phyloP scores from a whole-genome alignment of 2,329 filamentous ascomycete genomes.

The Diplodia seriata region DNA sequence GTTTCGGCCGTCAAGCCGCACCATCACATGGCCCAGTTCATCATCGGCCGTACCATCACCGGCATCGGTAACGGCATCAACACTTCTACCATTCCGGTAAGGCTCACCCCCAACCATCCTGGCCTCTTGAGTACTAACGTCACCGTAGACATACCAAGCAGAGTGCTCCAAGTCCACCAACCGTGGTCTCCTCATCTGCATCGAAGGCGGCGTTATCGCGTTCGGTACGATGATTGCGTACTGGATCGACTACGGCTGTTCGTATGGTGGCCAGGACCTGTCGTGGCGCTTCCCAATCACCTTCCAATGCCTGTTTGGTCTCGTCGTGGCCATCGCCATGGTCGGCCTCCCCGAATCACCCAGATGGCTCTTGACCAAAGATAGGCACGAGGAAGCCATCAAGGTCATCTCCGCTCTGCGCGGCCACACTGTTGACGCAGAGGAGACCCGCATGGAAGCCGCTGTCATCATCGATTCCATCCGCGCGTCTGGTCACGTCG shows the following conservation, averaged over 20 bases:
- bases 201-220: constrained; percentile 61
- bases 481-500: constrained; percentile 49
- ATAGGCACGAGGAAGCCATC: constrained; percentile 57
- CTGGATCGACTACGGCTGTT: constrained; percentile 52
- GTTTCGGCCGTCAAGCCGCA: constrained; percentile 45
- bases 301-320: constrained; percentile 59
- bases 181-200: constrained; percentile 67
- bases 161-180: constrained; percentile 63
- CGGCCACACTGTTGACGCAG: constrained; percentile 57
- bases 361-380: constrained; percentile 64
- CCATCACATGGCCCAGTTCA: constrained; percentile 57
- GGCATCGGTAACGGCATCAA: constrained; percentile 64
- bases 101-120: neutral
- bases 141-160: constrained; percentile 59
- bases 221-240: constrained; percentile 61
- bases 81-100: constrained; percentile 58
- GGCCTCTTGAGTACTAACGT: neutral
- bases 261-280: constrained; percentile 42
- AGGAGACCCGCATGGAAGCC: constrained; percentile 65
- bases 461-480: constrained; percentile 68
- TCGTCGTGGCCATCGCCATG: constrained; percentile 54
- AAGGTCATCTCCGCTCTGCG: constrained; percentile 60
- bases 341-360: constrained; percentile 64
- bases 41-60: constrained; percentile 60
- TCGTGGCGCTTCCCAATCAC: constrained; percentile 62